Percentiles rank a stretch among this genome's conserved stretches.
Conservation (phyloP, 2,329 filamentous ascomycete species). For the Fusarium tanahbumbuense region DNA sequence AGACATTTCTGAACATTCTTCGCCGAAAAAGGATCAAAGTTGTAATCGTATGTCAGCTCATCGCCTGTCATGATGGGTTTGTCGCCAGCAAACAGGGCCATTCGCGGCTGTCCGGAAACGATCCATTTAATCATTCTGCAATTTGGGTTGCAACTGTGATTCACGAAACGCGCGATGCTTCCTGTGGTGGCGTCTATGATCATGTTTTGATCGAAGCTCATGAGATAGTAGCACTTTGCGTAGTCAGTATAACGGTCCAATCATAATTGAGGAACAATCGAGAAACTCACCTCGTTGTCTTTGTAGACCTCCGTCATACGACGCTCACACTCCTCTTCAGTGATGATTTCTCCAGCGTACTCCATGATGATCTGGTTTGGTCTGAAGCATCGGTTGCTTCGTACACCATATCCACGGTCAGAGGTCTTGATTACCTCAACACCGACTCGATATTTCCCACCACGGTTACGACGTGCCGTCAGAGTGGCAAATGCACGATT, state of each 20-base stretch:
- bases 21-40: conserved; percentile 75
- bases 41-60: conserved; percentile 94
- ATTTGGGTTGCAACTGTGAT: conserved; percentile 96
- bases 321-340: conserved; percentile 89
- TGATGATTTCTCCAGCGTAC: conserved; percentile 98
- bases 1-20: conserved; percentile 76
- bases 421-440: conserved; percentile 94
- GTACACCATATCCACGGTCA: conserved; percentile 90
- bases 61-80: conserved; percentile 92
- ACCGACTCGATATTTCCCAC: conserved; percentile 89
- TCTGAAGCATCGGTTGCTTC: conserved; percentile 87
- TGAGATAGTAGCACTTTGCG: conserved; percentile 93
- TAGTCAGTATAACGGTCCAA: conserved; percentile 21
- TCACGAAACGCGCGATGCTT: conserved; percentile 96
- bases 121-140: conserved; percentile 99
- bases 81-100: conserved; percentile 95
- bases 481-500: conserved; percentile 91
- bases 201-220: conserved; percentile 99
- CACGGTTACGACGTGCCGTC: conserved; percentile 77
- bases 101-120: conserved; percentile 90
- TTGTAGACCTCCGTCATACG: conserved; percentile 96
- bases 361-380: conserved; percentile 97
- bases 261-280: neutral
- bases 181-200: conserved; percentile 97
- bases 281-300: conserved; percentile 80